These are phyloP conservation scores for Fusarium camptoceras DNA, from an alignment of 2,329 filamentous ascomycete species.

Conservation along the genomic window DNA sequence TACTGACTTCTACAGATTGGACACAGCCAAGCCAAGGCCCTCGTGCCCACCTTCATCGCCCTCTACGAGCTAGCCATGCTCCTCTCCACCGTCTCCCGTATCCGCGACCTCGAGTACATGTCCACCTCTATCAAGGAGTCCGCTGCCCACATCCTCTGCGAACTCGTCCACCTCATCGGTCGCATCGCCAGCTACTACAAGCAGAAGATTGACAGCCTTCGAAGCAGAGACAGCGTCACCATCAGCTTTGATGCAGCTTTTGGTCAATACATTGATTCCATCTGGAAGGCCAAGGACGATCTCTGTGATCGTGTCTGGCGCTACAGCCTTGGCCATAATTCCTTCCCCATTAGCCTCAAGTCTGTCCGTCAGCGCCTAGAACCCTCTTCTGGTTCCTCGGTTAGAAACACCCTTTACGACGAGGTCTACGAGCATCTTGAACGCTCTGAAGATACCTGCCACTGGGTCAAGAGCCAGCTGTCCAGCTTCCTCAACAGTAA, in stretches of 20 bases:
- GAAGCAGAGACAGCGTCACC: slow-evolving; percentile 35
- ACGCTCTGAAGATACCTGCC: slow-evolving; percentile 55
- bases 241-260: slow-evolving; percentile 55
- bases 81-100: slow-evolving; percentile 52
- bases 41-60: slow-evolving; percentile 55
- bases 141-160: slow-evolving; percentile 52
- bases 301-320: slow-evolving; percentile 53
- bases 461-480: slow-evolving; percentile 53
- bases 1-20: slow-evolving; percentile 51
- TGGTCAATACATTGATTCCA: slow-evolving; percentile 49
- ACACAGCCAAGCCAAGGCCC: slow-evolving; percentile 52
- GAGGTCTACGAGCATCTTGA: slow-evolving; percentile 53
- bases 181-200: slow-evolving; percentile 52
- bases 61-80: slow-evolving; percentile 55
- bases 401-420: slow-evolving; percentile 49
- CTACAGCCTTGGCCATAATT: slow-evolving; percentile 48
- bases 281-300: slow-evolving; percentile 51
- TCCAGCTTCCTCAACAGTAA: slow-evolving; percentile 51
- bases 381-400: slow-evolving; percentile 43
- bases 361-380: slow-evolving; percentile 51
- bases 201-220: slow-evolving; percentile 50
- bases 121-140: slow-evolving; percentile 48
- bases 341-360: slow-evolving; percentile 42
- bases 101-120: slow-evolving; percentile 52
- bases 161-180: slow-evolving; percentile 52